These are phyloP conservation scores for Fusarium marasasianum DNA, from an alignment of 2,329 filamentous ascomycete species.

Conservation along the genomic window DNA sequence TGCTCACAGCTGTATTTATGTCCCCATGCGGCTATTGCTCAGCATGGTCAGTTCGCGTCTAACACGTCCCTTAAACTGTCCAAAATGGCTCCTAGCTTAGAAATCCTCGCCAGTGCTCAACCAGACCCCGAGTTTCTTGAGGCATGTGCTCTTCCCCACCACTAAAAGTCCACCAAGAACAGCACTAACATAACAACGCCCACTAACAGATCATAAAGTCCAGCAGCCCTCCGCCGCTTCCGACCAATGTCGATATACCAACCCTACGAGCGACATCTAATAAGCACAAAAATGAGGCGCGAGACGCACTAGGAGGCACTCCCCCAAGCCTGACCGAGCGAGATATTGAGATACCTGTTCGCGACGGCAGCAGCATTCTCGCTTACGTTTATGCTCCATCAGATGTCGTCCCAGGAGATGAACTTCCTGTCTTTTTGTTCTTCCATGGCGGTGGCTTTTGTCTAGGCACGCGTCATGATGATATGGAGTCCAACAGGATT, in stretches of 20 bases:
- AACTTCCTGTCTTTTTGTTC: neutral
- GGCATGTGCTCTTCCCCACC: neutral
- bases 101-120: neutral
- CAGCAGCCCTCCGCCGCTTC: neutral
- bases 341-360: neutral
- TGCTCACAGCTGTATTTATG: neutral
- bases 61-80: neutral
- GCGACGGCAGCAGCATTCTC: neutral
- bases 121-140: neutral
- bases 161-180: neutral
- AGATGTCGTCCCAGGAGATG: neutral
- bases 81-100: neutral
- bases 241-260: neutral
- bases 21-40: neutral
- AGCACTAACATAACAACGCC: neutral
- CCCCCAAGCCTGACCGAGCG: neutral
- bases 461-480: neutral
- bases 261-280: neutral
- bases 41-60: accelerated
- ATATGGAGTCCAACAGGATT: neutral
- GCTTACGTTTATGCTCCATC: neutral
- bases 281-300: neutral
- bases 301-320: neutral
- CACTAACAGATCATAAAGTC: neutral
- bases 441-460: neutral